Conservation (phyloP, 2,329 filamentous ascomycete genomes). For the Sporothrix schenckii region DNA sequence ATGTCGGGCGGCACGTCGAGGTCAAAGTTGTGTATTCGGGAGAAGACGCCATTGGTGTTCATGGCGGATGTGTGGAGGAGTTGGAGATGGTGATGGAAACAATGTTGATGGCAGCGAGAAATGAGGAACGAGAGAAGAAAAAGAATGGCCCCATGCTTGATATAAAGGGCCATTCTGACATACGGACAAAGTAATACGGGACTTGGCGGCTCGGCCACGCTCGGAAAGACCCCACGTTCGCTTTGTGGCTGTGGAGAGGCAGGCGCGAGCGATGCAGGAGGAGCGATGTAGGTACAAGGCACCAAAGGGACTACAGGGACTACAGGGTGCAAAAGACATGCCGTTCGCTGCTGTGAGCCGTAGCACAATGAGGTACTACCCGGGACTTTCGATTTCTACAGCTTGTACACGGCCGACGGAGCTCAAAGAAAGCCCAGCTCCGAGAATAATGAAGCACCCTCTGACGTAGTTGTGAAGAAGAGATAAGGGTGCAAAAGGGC, state of each 20-base stretch:
- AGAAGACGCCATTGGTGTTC: slow-evolving; percentile 20
- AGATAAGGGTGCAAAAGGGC: neutral
- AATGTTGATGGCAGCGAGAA: neutral
- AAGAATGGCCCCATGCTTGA: neutral
- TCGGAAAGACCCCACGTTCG: neutral
- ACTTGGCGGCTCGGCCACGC: neutral
- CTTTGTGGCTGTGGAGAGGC: slow-evolving; percentile 12
- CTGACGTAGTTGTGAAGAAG: neutral
- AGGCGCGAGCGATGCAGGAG: neutral
- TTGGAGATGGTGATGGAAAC: neutral
- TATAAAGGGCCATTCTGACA: neutral
- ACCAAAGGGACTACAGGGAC: neutral
- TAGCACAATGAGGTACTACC: neutral
- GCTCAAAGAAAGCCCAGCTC: neutral
- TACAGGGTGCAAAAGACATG: slow-evolving; percentile 1
- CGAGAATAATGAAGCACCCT: neutral
- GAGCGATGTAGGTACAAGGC: slow-evolving; percentile 6
- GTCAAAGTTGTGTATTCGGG: slow-evolving; percentile 3
- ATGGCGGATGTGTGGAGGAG: neutral
- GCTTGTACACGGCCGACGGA: neutral
- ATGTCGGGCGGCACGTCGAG: slow-evolving; percentile 21
- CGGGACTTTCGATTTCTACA: neutral
- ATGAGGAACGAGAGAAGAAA: neutral
- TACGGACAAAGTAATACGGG: neutral
- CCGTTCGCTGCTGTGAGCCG: neutral